A percentile compares a stretch with the other conserved stretches of the same genome.
These are phyloP conservation scores for Aspergillus latus DNA, from an alignment of 2,329 filamentous ascomycete species.

Conservation along the genomic window DNA sequence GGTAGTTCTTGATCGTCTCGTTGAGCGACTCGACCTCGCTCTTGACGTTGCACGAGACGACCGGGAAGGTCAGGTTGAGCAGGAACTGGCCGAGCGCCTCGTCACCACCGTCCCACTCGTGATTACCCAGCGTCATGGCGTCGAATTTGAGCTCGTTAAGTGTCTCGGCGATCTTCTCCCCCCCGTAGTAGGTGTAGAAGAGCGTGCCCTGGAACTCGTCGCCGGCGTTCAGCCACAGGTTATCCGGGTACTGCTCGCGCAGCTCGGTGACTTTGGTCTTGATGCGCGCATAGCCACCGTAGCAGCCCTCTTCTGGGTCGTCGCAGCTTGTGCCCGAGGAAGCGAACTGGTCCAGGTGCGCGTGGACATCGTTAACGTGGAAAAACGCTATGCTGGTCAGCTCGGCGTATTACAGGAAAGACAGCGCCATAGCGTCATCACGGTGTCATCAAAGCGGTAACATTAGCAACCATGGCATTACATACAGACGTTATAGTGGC, in stretches of 20 bases:
- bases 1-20: slow-evolving; percentile 9
- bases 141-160: slow-evolving; percentile 7
- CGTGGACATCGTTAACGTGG: slow-evolving; percentile 8
- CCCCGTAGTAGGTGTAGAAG: slow-evolving; percentile 9
- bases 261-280: slow-evolving; percentile 8
- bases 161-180: slow-evolving; percentile 10
- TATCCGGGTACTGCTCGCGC: background rate
- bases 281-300: slow-evolving; percentile 9
- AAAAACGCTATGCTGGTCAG: slow-evolving; percentile 4
- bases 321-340: slow-evolving; percentile 5
- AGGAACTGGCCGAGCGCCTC: slow-evolving; percentile 3
- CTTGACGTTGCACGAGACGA: slow-evolving; percentile 8
- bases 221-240: slow-evolving; percentile 9
- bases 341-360: slow-evolving; percentile 5
- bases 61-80: slow-evolving; percentile 4
- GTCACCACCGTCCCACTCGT: slow-evolving; percentile 9
- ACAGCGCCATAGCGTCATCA: too few relatives aligned
- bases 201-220: slow-evolving; percentile 10
- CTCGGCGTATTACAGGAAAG: background rate
- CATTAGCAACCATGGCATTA: background rate
- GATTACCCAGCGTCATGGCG: slow-evolving; percentile 10
- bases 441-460: background rate
- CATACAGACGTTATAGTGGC: slow-evolving; percentile 6
- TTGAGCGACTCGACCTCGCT: slow-evolving; percentile 3
- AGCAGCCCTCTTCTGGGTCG: slow-evolving; percentile 6